Conservation (phyloP, 805 yeast species). For the Zygoascus ofunaensis region DNA sequence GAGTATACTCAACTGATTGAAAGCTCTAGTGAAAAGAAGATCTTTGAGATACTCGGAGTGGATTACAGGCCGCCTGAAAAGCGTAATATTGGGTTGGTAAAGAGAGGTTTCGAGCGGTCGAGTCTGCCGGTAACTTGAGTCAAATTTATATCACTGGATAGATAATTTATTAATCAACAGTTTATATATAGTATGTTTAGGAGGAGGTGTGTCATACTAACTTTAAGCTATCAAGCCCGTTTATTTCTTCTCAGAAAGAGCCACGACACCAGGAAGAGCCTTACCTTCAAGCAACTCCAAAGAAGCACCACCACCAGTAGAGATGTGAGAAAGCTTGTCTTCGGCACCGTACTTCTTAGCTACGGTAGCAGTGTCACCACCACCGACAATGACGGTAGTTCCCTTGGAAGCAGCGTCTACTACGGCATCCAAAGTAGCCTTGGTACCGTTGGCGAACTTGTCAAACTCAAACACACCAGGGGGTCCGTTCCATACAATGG, state of each 20-base stretch:
- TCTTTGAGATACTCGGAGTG: conserved; percentile 38
- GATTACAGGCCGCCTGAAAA: conserved; percentile 30
- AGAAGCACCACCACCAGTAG: conserved; percentile 99
- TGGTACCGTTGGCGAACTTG: conserved; percentile 84
- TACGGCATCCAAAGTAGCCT: conserved; percentile 77
- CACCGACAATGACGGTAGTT: conserved; percentile 92
- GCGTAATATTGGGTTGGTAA: conserved; percentile 20
- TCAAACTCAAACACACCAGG: conserved; percentile 99
- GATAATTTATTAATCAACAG: no score
- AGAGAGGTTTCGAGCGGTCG: not conserved
- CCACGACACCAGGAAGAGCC: conserved; percentile 95
- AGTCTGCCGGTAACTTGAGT: not conserved
- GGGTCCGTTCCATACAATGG: conserved; percentile 99
- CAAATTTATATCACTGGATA: no score
- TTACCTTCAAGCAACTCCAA: conserved; percentile 98
- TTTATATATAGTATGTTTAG: no score
- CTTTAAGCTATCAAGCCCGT: no score
- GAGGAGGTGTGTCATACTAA: no score
- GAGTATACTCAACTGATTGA: conserved; percentile 30
- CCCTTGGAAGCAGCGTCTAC: conserved; percentile 81
- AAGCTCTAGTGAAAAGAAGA: conserved; percentile 35
- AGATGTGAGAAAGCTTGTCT: conserved; percentile 93
- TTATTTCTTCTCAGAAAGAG: conserved; percentile 60
- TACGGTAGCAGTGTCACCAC: conserved; percentile 98
- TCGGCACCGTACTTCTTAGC: conserved; percentile 97